A percentile compares a stretch with the other conserved stretches of the same genome.
Conservation (phyloP, 441 rosid genomes). For the Kokia cookei region DNA sequence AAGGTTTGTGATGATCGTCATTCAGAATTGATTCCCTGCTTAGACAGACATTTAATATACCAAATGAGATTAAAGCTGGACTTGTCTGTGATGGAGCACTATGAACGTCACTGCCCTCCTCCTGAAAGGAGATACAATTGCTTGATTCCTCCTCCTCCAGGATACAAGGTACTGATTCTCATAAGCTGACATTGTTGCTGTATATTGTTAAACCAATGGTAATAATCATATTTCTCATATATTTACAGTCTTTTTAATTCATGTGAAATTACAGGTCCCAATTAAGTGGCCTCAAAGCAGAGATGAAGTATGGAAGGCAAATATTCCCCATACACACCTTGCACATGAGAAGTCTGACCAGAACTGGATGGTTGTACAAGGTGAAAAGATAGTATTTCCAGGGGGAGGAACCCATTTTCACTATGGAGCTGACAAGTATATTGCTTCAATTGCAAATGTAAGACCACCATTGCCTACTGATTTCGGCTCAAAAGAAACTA, state of each 20-base stretch:
- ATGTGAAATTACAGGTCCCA: constrained; percentile 55
- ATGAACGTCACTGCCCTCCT: constrained; percentile 96
- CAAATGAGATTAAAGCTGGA: constrained; percentile 97
- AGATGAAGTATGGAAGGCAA: constrained; percentile 99
- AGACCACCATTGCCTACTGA: constrained; percentile 17
- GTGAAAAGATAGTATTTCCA: constrained; percentile 83
- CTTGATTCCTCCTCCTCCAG: constrained; percentile 95
- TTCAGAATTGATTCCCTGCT: constrained; percentile 95
- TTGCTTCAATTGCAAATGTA: constrained; percentile 92
- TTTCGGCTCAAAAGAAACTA: not conserved
- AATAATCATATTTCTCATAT: not conserved
- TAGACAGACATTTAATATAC: constrained; percentile 88
- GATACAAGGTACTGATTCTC: constrained; percentile 64
- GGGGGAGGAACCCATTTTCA: constrained; percentile 99
- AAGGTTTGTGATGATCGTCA: constrained; percentile 95
- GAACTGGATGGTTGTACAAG: constrained; percentile 99
- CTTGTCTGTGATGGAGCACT: constrained; percentile 93
- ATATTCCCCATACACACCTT: constrained; percentile 99
- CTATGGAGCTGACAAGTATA: constrained; percentile 97
- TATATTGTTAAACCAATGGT: not conserved
- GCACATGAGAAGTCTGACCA: constrained; percentile 98
- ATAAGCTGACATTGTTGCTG: not conserved
- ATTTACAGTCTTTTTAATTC: not conserved
- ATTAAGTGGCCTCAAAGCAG: constrained; percentile 98
- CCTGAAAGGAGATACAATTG: constrained; percentile 90